phyloP scores from a whole-genome alignment of 2,329 filamentous ascomycete species.

The Penicillium freii region DNA sequence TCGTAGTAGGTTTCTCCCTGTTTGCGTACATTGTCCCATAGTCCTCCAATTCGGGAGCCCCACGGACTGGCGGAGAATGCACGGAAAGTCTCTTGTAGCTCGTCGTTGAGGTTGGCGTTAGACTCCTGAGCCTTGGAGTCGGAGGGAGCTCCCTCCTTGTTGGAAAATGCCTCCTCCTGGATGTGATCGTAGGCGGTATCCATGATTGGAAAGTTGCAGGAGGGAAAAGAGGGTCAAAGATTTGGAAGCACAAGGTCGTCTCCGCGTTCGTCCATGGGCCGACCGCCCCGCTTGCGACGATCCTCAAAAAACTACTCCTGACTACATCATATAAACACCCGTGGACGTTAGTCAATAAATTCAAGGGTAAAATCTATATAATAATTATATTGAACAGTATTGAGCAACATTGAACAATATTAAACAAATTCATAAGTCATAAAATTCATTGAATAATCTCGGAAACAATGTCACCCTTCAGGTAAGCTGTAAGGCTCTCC shows the following conservation, averaged over 20 bases:
- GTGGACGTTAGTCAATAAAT: neutral
- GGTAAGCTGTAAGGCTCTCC: conserved; percentile 38
- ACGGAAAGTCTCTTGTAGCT: conserved; percentile 93
- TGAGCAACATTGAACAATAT: neutral
- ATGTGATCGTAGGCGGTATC: conserved; percentile 98
- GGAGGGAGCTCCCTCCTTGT: conserved; percentile 50
- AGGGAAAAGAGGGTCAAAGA: conserved; percentile 8
- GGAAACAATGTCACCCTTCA: conserved; percentile 16
- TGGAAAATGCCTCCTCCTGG: conserved; percentile 72
- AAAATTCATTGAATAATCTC: conserved; percentile 4
- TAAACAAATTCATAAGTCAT: conserved; percentile 15
- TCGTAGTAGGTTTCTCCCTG: conserved; percentile 90
- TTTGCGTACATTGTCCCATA: conserved; percentile 89
- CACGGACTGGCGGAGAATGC: conserved; percentile 88
- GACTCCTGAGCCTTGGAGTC: conserved; percentile 34
- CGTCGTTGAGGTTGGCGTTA: conserved; percentile 67
- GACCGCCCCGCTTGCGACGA: conserved; percentile 29
- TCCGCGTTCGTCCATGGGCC: conserved; percentile 34
- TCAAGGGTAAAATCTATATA: neutral
- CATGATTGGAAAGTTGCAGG: conserved; percentile 54
- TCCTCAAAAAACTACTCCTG: neutral
- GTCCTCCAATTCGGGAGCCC: conserved; percentile 83
- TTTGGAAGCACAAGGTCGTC: conserved; percentile 20
- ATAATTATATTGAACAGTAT: neutral
- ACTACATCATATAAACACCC: neutral